Evolutionary conservation across 2,329 filamentous ascomycete species (phyloP).

Genomic region (Ophiostoma triangulosporum): DNA sequence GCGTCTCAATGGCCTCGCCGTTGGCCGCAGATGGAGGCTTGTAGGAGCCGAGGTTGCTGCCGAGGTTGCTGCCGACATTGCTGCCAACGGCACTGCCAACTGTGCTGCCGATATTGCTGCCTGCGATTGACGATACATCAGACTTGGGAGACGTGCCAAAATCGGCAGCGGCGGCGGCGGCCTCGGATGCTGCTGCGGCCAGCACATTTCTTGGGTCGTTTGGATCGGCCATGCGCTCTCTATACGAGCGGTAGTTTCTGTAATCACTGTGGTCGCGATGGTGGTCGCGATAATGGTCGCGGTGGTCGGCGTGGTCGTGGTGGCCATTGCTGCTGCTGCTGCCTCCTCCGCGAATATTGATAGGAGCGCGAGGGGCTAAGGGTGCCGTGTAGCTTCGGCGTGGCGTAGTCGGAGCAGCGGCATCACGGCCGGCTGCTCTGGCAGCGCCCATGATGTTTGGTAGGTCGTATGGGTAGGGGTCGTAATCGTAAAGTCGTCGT

Average conservation of each 20-base stretch:
- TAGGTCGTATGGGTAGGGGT: not conserved
- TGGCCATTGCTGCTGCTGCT: not conserved
- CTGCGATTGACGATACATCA: slow-evolving; percentile 5
- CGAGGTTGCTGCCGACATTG: not conserved
- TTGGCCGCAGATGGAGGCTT: slow-evolving; percentile 2
- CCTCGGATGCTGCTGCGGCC: slow-evolving; percentile 9
- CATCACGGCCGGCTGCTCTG: slow-evolving; percentile 9
- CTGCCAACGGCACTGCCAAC: not conserved
- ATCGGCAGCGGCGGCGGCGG: slow-evolving; percentile 8
- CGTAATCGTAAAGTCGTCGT: not conserved
- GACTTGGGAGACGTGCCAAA: slow-evolving; percentile 8
- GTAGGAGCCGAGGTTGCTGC: slow-evolving; percentile 1
- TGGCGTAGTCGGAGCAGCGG: slow-evolving; percentile 3
- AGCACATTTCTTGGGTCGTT: slow-evolving; percentile 4
- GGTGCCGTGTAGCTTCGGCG: slow-evolving; percentile 11
- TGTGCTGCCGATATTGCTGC: slow-evolving; percentile 1
- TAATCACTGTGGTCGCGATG: not conserved
- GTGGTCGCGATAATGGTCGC: not conserved
- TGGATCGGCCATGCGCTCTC: slow-evolving; percentile 1
- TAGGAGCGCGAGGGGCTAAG: not conserved
- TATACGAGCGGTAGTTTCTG: not conserved
- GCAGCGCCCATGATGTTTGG: slow-evolving; percentile 4
- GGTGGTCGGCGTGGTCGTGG: not conserved
- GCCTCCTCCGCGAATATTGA: not conserved
- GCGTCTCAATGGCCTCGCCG: slow-evolving; percentile 42